Percentiles rank a stretch among this genome's conserved stretches.
phyloP scores from a whole-genome alignment of 192 early-diverging fungal species.

The Coemansia brasiliensis region DNA sequence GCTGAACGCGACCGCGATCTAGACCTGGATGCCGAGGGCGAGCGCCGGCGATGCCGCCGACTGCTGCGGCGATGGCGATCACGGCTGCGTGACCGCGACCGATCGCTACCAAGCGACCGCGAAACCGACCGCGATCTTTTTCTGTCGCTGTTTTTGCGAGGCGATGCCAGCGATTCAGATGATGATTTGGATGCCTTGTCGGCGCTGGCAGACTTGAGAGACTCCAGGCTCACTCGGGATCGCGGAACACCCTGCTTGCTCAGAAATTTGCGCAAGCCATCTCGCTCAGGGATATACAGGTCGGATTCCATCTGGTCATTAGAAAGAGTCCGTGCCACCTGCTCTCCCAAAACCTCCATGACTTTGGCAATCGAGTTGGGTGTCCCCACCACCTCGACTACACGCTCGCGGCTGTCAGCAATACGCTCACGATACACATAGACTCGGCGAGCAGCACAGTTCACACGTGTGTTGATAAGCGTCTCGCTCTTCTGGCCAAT shows the following conservation, averaged over 20 bases:
- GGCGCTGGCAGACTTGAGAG: conserved; percentile 25
- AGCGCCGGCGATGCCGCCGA: conserved; percentile 23
- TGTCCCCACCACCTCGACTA: conserved; percentile 54
- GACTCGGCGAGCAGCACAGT: conserved; percentile 45
- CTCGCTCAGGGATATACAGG: conserved; percentile 47
- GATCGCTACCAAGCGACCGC: conserved; percentile 22
- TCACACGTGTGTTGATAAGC: conserved; percentile 51
- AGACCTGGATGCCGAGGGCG: conserved; percentile 16
- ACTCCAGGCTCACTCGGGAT: conserved; percentile 35
- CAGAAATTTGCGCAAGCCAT: conserved; percentile 51
- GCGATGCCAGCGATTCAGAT: not conserved
- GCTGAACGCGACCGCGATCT: conserved; percentile 22
- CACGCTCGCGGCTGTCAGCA: conserved; percentile 51
- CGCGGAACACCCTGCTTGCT: conserved; percentile 51
- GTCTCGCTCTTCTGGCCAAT: conserved; percentile 56
- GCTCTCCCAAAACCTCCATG: conserved; percentile 41
- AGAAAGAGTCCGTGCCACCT: conserved; percentile 43
- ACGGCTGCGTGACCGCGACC: conserved; percentile 14
- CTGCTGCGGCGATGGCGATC: conserved; percentile 12
- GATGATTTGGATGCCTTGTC: conserved; percentile 7
- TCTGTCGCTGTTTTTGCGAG: conserved; percentile 11
- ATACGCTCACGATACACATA: conserved; percentile 58
- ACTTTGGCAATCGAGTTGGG: conserved; percentile 34
- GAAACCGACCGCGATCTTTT: conserved; percentile 24
- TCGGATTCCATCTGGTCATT: conserved; percentile 48